Percentiles rank a stretch among this genome's conserved stretches.
phyloP scores from a whole-genome alignment of 2,329 filamentous ascomycete genomes.

The Diaporthe longicolla region DNA sequence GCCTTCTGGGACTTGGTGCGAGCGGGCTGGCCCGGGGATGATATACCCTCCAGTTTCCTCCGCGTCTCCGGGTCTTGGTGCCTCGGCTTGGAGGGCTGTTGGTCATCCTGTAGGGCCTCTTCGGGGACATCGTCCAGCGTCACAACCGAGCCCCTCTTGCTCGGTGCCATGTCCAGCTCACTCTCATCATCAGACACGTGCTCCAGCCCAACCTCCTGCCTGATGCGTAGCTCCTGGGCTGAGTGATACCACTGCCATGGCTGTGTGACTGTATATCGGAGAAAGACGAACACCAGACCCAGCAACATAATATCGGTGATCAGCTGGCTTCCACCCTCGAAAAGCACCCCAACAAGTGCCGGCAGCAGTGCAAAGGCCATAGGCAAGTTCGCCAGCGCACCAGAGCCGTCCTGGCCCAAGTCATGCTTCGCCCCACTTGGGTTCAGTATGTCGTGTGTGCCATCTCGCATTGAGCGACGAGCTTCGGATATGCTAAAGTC shows the following conservation, averaged over 20 bases:
- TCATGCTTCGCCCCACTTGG: conserved; percentile 57
- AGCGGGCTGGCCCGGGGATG: not conserved
- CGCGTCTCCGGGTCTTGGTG: conserved; percentile 15
- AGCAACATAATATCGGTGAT: conserved; percentile 89
- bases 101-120: conserved; percentile 42
- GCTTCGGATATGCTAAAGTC: conserved; percentile 80
- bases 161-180: conserved; percentile 44
- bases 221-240: conserved; percentile 73
- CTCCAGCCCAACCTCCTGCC: conserved; percentile 61
- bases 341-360: conserved; percentile 86
- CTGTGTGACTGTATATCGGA: conserved; percentile 92
- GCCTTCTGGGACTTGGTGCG: conserved; percentile 47
- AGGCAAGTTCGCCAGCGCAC: conserved; percentile 82
- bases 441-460: conserved; percentile 76
- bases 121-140: conserved; percentile 59
- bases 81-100: conserved; percentile 42
- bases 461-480: conserved; percentile 74
- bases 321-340: conserved; percentile 85
- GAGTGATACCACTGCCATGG: conserved; percentile 90
- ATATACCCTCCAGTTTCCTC: not conserved
- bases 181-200: conserved; percentile 59
- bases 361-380: conserved; percentile 87
- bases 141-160: conserved; percentile 46
- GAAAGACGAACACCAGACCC: conserved; percentile 83
- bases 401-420: conserved; percentile 66